Conservation (phyloP, 1,139 yeast species). For the Yamadazyma jaroonii region DNA sequence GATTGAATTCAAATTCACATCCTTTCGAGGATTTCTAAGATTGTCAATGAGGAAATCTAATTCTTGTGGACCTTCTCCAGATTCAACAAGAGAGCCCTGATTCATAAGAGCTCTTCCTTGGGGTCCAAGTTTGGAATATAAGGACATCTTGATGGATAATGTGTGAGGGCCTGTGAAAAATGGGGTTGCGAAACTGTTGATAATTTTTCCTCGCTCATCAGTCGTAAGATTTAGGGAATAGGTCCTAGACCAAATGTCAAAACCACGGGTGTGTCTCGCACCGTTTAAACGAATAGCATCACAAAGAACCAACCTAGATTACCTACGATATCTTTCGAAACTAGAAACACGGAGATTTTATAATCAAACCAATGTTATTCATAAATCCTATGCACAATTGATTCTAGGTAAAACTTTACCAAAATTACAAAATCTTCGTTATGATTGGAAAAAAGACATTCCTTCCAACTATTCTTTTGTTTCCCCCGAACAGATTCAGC, state of each 20-base stretch:
- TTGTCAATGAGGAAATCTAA: slow-evolving; percentile 44
- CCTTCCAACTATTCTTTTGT: slow-evolving; percentile 1
- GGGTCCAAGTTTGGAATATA: slow-evolving; percentile 20
- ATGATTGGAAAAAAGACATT: slow-evolving; percentile 3
- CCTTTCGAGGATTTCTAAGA: slow-evolving; percentile 31
- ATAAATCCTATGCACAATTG: slow-evolving; percentile 3
- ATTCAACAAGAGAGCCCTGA: slow-evolving; percentile 1
- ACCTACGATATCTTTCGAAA: neutral
- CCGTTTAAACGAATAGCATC: neutral
- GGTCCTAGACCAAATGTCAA: no score
- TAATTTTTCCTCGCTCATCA: slow-evolving; percentile 2
- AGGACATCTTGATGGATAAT: slow-evolving; percentile 20
- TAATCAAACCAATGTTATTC: neutral
- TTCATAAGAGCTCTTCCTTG: slow-evolving; percentile 20
- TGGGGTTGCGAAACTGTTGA: slow-evolving; percentile 5
- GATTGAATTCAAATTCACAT: slow-evolving; percentile 31
- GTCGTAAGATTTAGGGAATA: neutral
- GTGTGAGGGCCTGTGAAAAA: slow-evolving; percentile 1
- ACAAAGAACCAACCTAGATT: no score
- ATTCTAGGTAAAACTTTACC: slow-evolving; percentile 3
- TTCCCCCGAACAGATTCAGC: neutral
- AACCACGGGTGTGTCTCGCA: no score
- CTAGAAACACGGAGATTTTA: neutral
- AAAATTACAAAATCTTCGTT: neutral
- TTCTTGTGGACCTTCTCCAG: slow-evolving; percentile 34